Conservation (phyloP, 257 asterid species). For the Buddleja alternifolia region DNA sequence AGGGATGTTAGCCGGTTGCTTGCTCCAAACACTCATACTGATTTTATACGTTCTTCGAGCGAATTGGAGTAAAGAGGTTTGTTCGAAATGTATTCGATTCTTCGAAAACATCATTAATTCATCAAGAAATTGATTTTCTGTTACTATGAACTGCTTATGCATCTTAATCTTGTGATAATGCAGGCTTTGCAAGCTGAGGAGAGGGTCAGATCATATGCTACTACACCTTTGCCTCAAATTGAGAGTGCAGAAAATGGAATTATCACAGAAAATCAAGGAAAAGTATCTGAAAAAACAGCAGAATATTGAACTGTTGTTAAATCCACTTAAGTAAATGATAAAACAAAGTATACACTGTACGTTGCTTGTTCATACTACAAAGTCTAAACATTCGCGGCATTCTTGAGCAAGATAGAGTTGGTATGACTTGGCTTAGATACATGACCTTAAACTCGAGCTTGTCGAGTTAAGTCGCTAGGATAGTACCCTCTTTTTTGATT, state of each 20-base stretch:
- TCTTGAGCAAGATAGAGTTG: too few relatives aligned
- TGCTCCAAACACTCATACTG: slow-evolving; percentile 67
- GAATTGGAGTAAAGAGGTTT: slow-evolving; percentile 75
- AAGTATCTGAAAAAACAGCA: not conserved
- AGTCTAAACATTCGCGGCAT: too few relatives aligned
- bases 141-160: not conserved
- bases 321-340: not conserved
- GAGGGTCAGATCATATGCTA: slow-evolving; percentile 43
- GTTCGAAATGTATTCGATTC: not conserved
- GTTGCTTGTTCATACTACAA: not conserved
- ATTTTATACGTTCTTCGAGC: slow-evolving; percentile 39
- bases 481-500: too few relatives aligned
- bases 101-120: not conserved
- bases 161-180: slow-evolving; percentile 21
- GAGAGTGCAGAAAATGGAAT: slow-evolving; percentile 34
- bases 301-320: not conserved
- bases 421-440: too few relatives aligned
- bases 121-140: not conserved
- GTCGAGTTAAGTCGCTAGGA: too few relatives aligned
- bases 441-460: too few relatives aligned
- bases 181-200: slow-evolving; percentile 69
- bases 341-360: not conserved
- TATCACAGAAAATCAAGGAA: not conserved
- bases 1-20: slow-evolving; percentile 73
- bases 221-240: slow-evolving; percentile 33